These are phyloP conservation scores for Camelina sativa DNA, from an alignment of 345 rosid species.

Conservation along the genomic window DNA sequence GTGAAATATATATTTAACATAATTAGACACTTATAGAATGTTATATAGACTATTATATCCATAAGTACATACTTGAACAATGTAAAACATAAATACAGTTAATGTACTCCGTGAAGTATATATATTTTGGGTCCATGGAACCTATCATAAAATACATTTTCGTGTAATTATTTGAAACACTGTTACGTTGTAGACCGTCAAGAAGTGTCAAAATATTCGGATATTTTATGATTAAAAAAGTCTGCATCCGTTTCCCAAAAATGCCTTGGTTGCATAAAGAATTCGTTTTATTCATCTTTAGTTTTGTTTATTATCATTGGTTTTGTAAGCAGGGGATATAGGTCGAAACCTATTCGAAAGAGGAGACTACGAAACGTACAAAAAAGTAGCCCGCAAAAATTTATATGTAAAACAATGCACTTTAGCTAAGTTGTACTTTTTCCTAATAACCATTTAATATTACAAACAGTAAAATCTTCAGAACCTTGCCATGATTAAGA, in stretches of 20 bases:
- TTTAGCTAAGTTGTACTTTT: not conserved
- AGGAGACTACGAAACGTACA: slow-evolving; percentile 19
- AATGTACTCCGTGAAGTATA: not conserved
- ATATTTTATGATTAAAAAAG: slow-evolving; percentile 12
- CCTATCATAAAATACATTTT: not conserved
- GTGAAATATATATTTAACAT: too few species aligned
- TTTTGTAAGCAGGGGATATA: slow-evolving; percentile 31
- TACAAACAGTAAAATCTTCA: not conserved
- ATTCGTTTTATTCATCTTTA: slow-evolving; percentile 16
- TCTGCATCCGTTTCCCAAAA: slow-evolving; percentile 35
- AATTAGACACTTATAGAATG: too few species aligned
- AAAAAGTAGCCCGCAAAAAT: slow-evolving; percentile 34
- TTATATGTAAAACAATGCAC: slow-evolving; percentile 9
- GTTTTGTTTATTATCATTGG: slow-evolving; percentile 17
- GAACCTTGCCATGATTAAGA: not conserved
- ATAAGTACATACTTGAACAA: too few species aligned
- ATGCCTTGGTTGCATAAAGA: slow-evolving; percentile 29
- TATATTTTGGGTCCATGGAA: not conserved
- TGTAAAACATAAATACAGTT: not conserved
- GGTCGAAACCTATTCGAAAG: slow-evolving; percentile 25
- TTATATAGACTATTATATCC: not conserved
- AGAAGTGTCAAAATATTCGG: slow-evolving; percentile 17
- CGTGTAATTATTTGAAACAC: not conserved
- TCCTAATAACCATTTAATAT: not conserved
- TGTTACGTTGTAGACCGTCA: slow-evolving; percentile 21